Base-by-base conservation (phyloP, 1,284 basidiomycete species). In the Fomes fomentarius region DNA sequence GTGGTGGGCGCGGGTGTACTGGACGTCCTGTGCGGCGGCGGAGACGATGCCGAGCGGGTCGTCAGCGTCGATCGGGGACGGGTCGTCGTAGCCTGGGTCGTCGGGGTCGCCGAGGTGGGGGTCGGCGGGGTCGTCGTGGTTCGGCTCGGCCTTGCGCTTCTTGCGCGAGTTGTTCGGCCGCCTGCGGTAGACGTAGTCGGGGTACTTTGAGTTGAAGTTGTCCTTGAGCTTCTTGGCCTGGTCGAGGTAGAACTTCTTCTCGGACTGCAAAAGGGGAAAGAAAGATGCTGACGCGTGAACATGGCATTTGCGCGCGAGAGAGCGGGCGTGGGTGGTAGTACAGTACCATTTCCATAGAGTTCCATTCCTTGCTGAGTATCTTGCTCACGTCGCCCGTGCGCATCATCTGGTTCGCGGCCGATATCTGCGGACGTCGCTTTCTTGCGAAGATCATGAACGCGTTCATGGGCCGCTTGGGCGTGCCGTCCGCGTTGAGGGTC, bases 391-490 rank as follows among this genome's bases (percentile, higher is more conserved):
- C 91, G 21, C 90, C 90, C 0, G 90, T 93, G 39, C 90, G 84
- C 87, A 93, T 87, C 49, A 88, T 82, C 68, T 91, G 88, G 69
- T 93, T 89, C 58, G 87, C 87, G 17, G 88, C 83, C 5, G 88
- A 85, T 31, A 93, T 88, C 70, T 93, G 87, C 15, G 91, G 91
- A 30, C 90, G 74, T 52, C 90, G 77, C 52, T 84, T 80, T n/a
- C 90, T 82, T 53, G 91, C 91, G 64, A 92, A 93, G 56, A 93
- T 93, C 90, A 93, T 93, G 74, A 93, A 93, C 22, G 90, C 91
- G 69, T 93, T 93, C 90, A 93, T 93, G 37, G 90, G 90, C 11
- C 90, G 83, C 68, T 91, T 91, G 22, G 91, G 90, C 38, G 90
- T 92, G 30, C 90, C 90, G 66, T 93, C 90, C 1, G 88, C 77